These are phyloP conservation scores for Curvularia sp. DNA, from an alignment of 2,329 filamentous ascomycete species.

Conservation along the genomic window DNA sequence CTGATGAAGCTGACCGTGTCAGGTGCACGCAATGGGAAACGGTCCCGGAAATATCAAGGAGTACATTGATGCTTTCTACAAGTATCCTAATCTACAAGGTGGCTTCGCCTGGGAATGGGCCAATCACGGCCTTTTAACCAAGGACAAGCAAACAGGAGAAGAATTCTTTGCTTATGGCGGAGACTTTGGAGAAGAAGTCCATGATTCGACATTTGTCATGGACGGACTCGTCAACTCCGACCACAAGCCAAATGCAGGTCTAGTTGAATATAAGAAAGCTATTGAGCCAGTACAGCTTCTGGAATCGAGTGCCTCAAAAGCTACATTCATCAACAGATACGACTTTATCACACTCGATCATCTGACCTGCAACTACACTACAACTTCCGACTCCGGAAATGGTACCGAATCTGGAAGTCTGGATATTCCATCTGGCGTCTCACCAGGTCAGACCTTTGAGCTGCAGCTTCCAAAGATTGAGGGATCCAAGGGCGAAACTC, in stretches of 20 bases:
- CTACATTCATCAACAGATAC: conserved; percentile 44
- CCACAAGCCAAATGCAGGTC: conserved; percentile 52
- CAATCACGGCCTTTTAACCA: conserved; percentile 54
- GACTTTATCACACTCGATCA: conserved; percentile 52
- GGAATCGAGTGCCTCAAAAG: conserved; percentile 29
- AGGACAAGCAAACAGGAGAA: conserved; percentile 49
- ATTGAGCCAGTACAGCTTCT: conserved; percentile 53
- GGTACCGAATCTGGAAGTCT: conserved; percentile 24
- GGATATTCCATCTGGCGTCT: conserved; percentile 36
- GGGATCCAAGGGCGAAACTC: conserved; percentile 19
- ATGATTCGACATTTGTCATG: conserved; percentile 56
- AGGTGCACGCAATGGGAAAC: conserved; percentile 73
- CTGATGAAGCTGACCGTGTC: neutral
- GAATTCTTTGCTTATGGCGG: conserved; percentile 55
- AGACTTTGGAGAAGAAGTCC: conserved; percentile 53
- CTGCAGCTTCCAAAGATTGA: conserved; percentile 33
- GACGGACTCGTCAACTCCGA: conserved; percentile 54
- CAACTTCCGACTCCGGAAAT: conserved; percentile 16
- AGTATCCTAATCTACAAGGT: conserved; percentile 68
- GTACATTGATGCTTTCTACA: conserved; percentile 70
- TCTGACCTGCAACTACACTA: conserved; percentile 33
- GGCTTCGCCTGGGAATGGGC: conserved; percentile 61
- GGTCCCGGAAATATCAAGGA: conserved; percentile 74
- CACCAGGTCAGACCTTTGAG: conserved; percentile 37
- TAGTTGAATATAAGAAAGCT: conserved; percentile 55